Base-by-base conservation (phyloP, 2,329 filamentous ascomycete genomes). In the Lachnellula cervina region DNA sequence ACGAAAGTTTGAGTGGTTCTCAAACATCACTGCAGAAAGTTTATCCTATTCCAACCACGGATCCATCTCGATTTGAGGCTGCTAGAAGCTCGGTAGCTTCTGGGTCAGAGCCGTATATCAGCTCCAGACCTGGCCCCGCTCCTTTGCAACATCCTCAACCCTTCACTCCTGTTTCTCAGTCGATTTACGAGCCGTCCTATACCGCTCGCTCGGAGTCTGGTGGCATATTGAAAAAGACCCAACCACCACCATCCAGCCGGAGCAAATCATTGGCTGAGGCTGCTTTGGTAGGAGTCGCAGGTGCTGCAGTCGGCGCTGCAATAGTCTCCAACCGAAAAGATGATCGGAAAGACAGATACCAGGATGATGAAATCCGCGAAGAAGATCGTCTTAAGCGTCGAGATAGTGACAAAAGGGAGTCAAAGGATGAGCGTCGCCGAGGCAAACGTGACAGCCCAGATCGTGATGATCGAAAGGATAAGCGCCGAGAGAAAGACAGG, bases 71-170 rank as follows among this genome's bases (percentile, higher is more conserved):
- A 25, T 86, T 86, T 62, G 85, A 89, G 60, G 80, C 77, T 49
- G 73, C 71, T 25, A 76, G 77, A 34, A 75, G 73, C 21, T 81
- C 82, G 38, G 67, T 76, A n/a, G 69, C 76, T 14, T 76, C 76
- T 55, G 70, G 54, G n/a, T 71, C 48, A 53, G 72, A 75, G 44
- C 66, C 74, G 7, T 68, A 75, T 2, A 69, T 73, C 21, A 72
- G 70, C 17, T 68, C 71, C 16, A 77, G 81, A 43, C 81, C 85
- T 5, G 82, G 76, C 5, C 77, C 82, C 0, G 79, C 90, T 34
- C 84, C 86, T 11, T 77, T 97, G n/a, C 88, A 94, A 69, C 90
- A 96, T 64, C 92, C 92, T 2, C 87, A 91, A 63, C 92, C 92
- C 2, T 80, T 89, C 56, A 78, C 81, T 2, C 89, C 89, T 0